phyloP scores from a whole-genome alignment of 2,329 filamentous ascomycete species.

The Nothophoma quercina region DNA sequence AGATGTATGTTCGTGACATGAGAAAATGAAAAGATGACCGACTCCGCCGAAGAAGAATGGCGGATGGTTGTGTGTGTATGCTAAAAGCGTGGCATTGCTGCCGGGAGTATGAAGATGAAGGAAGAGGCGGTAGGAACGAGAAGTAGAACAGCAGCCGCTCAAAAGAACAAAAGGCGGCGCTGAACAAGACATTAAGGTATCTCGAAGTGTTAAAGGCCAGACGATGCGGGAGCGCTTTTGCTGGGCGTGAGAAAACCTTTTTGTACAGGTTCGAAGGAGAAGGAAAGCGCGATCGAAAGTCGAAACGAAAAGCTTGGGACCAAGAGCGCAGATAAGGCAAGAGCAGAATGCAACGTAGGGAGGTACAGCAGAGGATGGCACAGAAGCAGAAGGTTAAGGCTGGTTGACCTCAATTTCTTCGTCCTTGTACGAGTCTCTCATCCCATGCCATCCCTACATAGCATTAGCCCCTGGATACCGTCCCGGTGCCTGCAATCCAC shows the following conservation, averaged over 20 bases:
- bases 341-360: background rate
- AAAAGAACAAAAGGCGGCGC: background rate
- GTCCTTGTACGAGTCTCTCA: too few relatives aligned
- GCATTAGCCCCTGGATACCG: conserved; percentile 44
- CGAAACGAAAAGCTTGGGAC: background rate
- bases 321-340: background rate
- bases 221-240: background rate
- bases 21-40: background rate
- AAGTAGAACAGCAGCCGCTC: background rate
- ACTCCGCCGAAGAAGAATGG: background rate
- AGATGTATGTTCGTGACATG: conserved; percentile 11
- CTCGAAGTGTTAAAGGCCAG: conserved; percentile 9
- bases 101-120: background rate
- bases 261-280: conserved; percentile 10
- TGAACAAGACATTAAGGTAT: conserved; percentile 19
- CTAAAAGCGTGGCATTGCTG: background rate
- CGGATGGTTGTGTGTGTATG: background rate
- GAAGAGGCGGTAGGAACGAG: background rate
- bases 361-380: background rate
- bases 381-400: background rate
- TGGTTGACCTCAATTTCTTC: background rate
- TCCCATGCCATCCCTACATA: conserved; percentile 32
- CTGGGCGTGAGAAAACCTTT: conserved; percentile 1
- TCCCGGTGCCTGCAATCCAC: conserved; percentile 40
- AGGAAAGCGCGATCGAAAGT: background rate